Evolutionary conservation across 2,329 filamentous ascomycete species (phyloP), one percentile per base, ranked within the genome.

Genomic region (Xylaria sp.): DNA sequence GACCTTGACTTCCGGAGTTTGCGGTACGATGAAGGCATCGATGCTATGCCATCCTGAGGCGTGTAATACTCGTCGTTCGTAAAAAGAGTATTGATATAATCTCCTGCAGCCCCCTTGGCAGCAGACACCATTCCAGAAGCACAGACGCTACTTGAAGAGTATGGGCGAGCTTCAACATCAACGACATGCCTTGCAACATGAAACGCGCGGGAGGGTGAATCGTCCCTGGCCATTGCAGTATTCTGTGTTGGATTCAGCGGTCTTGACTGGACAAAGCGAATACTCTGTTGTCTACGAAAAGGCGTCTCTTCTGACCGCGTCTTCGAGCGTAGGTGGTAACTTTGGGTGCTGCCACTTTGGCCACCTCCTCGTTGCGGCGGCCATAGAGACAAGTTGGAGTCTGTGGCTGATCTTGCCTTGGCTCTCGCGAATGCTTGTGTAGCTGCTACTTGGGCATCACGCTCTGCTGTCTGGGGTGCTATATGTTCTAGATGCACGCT

Each of bases 401-500:
- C 80, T 32, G 75, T 74, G 65, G 74, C 80, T 45, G 75, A 79
- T 13, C 81, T 80, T 41, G 81, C 80, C 62, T 81, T 81, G n/a
- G 86, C 85, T 67, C 85, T 82, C 7, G 80, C 77, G 74, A 87
- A 92, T 1, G 90, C 90, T 73, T 89, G 81, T 39, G 82, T 80
- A 8, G 90, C 90, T 25, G 90, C 90, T 45, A 86, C 83, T 45
- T 88, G 85, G 8, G 90, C 90, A 76, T 91, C 87, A 62, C 86
- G 82, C 57, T 86, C 83, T 2, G 86, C 85, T 3, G 80, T 76
- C 12, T 77, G 78, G 1, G 84, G 84, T 71, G 84, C 80, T 52
- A 89, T 85, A 59, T 84, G 80, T 58, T 86, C 81, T 23, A 86
- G 77, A 66, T 80, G 78, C 23, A 83, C 80, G 34, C 82, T 81